phyloP scores from a whole-genome alignment of 139 green algal genomes.

The Volvox africanus region DNA sequence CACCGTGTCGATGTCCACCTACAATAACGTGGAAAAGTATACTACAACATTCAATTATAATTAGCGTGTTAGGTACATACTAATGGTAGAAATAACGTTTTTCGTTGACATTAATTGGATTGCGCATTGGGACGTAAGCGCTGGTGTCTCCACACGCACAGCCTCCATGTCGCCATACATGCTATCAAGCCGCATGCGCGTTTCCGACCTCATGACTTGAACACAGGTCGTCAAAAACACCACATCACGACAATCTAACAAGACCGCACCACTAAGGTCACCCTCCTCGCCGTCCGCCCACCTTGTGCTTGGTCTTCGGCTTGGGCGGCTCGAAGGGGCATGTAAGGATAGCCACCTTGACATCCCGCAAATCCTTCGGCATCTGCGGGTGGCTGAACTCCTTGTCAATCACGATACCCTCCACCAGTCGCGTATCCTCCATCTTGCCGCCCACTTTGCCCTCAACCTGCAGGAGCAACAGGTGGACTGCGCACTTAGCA shows the following conservation, averaged over 20 bases:
- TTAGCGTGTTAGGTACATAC: too few relatives aligned
- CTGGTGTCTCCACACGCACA: too few relatives aligned
- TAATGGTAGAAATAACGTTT: too few relatives aligned
- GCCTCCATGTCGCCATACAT: too few relatives aligned
- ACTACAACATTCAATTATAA: too few relatives aligned
- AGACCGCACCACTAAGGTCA: too few relatives aligned
- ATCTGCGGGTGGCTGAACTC: conserved; percentile 96
- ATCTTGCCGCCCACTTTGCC: conserved; percentile 97
- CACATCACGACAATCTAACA: too few relatives aligned
- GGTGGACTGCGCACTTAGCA: too few relatives aligned
- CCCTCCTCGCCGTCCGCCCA: background rate
- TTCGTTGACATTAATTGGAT: too few relatives aligned
- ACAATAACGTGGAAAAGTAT: background rate
- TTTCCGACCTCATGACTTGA: too few relatives aligned
- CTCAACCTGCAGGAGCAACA: conserved; percentile 80
- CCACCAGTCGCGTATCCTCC: conserved; percentile 95
- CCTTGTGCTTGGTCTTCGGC: conserved; percentile 99
- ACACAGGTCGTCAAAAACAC: too few relatives aligned
- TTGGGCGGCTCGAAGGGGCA: conserved; percentile 99
- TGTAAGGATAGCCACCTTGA: conserved; percentile 98
- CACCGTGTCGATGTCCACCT: conserved; percentile 97
- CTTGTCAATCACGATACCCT: conserved; percentile 99
- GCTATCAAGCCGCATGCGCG: too few relatives aligned
- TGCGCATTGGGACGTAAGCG: background rate
- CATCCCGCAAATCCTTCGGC: conserved; percentile 76